Base-by-base conservation (phyloP, 2,329 filamentous ascomycete genomes). In the Arachnomyces sp. region DNA sequence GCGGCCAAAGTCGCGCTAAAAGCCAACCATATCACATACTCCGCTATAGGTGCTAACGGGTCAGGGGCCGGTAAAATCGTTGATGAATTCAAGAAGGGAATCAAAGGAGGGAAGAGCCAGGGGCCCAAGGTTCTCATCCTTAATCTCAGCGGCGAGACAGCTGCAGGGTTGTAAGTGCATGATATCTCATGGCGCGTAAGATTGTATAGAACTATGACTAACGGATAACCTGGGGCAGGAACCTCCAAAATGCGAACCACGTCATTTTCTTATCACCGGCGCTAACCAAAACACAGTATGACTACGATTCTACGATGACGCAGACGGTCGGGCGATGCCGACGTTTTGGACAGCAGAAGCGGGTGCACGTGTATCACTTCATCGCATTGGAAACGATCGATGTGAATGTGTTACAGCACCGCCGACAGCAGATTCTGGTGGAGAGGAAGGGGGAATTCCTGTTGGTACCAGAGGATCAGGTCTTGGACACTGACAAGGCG, bases 191-290 rank as follows among this genome's bases (percentile, higher is more conserved):
- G 18, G 14, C 20, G 18, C n/a, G n/a, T n/a, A n/a, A n/a, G n/a
- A 25, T 5, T 25, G 20, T 25, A 25, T 25, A 25, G 5, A 9
- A 25, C 9, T 25, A 33, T 30, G 13, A 43, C 42, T 52, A 42
- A 49, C 39, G 40, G 36, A 39, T 12, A 39, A 17, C 28, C 28
- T n/a, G 39, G 12, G 31, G 28, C 43, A 77, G 73, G 7, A 83
- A 84, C 46, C 58, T 84, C 2, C 74, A 77, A 34, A 70, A 69
- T 30, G 77, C 78, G 0, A 82, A 81, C 45, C 77, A 83, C 42
- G 63, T 82, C 28, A 69, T 84, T 25, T 83, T 84, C 54, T 55
- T 81, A 2, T 68, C 71, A 0, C 78, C 79, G 0, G 56, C 79
- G 7, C 58, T 76, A 1, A 60, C 67, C 0, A 53, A 62, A 28